Conservation (phyloP, 352 stramenopile species). For the Pelagophyceae sp. region DNA sequence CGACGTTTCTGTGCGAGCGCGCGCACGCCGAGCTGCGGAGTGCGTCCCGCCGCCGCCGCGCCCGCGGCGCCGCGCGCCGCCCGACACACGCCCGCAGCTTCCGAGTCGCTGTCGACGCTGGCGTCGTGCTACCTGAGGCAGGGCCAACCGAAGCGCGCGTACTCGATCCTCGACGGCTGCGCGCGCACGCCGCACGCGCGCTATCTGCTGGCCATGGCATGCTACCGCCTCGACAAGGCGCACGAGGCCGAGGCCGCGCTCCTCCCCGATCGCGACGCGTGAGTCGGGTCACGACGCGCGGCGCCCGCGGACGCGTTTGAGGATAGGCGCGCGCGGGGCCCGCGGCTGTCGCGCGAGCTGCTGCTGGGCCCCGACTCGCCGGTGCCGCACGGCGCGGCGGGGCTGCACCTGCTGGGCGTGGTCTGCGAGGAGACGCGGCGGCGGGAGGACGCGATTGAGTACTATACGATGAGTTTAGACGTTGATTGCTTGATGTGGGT, state of each 20-base stretch:
- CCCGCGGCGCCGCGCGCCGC: too few relatives aligned
- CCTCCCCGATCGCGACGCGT: constrained; percentile 34
- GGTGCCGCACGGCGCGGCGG: constrained; percentile 71
- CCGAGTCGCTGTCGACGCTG: background rate
- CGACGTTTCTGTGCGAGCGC: constrained; percentile 19
- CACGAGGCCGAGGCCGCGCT: constrained; percentile 80
- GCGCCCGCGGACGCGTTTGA: constrained; percentile 11
- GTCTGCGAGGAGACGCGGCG: constrained; percentile 76
- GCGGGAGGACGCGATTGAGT: constrained; percentile 72
- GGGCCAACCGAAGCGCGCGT: constrained; percentile 6
- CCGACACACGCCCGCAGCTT: too few relatives aligned
- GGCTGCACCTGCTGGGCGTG: constrained; percentile 75
- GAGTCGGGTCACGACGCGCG: too few relatives aligned
- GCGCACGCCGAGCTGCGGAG: constrained; percentile 11
- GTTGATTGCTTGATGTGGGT: constrained; percentile 79
- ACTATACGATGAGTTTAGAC: constrained; percentile 70
- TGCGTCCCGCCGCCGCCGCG: too few relatives aligned
- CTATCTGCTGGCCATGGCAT: constrained; percentile 54
- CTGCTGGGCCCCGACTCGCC: constrained; percentile 29
- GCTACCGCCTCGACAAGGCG: constrained; percentile 47
- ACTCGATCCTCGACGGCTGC: background rate
- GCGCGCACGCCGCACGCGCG: constrained; percentile 1
- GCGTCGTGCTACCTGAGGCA: constrained; percentile 18
- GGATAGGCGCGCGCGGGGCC: constrained; percentile 21
- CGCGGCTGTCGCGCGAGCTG: constrained; percentile 33